Base-by-base conservation (phyloP, 331 rosid genomes). In the Ulmus americana region DNA sequence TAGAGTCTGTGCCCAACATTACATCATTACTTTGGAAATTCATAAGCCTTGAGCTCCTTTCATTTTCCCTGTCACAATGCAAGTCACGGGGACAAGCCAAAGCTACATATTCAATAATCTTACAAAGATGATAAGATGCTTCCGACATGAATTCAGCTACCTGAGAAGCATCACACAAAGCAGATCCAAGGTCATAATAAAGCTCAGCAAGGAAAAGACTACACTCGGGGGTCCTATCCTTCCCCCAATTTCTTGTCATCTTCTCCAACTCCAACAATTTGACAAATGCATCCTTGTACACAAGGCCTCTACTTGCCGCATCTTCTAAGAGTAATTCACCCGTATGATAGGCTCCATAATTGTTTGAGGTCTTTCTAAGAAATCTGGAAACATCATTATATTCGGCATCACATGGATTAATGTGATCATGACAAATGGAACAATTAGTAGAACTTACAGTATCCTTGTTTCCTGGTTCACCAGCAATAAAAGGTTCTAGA, bases 261-360 rank as follows among this genome's bases (percentile, higher is more conserved):
- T 83, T 89, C 84, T 92, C 98, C 87, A 92, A 69, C 78, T 89
- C 95, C 59, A 89, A 75, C 73, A 89, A 89, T 80, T 89, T 92
- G 80, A 76, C 68, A 77, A 83, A 83, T 59, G 79, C 72, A 76
- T 86, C 95, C 72, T 82, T 91, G 71, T 76, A 72, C 28, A 41
- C 14, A 62, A 81, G 82, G 66, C 80, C 77, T 72, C 72, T 83
- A 56, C 76, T 83, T 41, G 97, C 85, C 53, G 78, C 79, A 61
- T 85, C 84, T 76, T 92, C 97, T 70, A 87, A 77, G 71, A 92
- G 90, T 61, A 92, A 66, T 80, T 92, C 95, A 54, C 82, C 90
- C 83, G 87, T 55, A 77, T 89, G 95, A 80, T 85, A 87, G 66
- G 97, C 86, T 56, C 98, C 98, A 76, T 65, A 80, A 63, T 92